Conservation (phyloP, 2,329 filamentous ascomycete genomes). For the Akanthomyces muscarius region DNA sequence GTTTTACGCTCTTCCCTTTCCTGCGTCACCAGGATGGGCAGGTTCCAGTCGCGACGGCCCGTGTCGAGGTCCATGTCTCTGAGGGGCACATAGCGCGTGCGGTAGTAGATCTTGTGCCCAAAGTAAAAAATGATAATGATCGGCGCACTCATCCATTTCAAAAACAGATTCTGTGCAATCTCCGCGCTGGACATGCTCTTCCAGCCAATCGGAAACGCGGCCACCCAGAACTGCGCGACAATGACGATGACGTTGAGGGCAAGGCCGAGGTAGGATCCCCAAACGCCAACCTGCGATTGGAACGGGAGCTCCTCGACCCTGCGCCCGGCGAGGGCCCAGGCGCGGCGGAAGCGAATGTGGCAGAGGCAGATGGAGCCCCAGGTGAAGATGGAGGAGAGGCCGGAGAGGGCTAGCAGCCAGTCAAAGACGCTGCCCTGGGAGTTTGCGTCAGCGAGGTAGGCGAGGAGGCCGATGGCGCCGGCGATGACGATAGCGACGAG, state of each 20-base stretch:
- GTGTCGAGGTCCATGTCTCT: conserved; percentile 84
- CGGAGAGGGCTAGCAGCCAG: conserved; percentile 76
- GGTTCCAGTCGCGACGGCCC: conserved; percentile 78
- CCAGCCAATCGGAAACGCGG: conserved; percentile 69
- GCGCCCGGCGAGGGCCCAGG: conserved; percentile 69
- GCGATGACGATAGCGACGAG: conserved; percentile 68
- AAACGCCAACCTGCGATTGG: conserved; percentile 69
- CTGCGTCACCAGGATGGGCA: conserved; percentile 72
- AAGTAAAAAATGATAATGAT: conserved; percentile 66
- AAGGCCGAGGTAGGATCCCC: conserved; percentile 78
- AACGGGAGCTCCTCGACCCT: conserved; percentile 77
- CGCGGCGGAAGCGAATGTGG: conserved; percentile 84
- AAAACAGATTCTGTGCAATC: conserved; percentile 66
- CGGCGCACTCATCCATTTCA: conserved; percentile 66
- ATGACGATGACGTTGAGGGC: conserved; percentile 72
- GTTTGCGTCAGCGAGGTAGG: conserved; percentile 67
- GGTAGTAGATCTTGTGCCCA: conserved; percentile 70
- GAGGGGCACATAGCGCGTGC: conserved; percentile 62
- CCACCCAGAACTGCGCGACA: conserved; percentile 83
- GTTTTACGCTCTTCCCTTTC: conserved; percentile 68
- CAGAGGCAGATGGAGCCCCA: conserved; percentile 84
- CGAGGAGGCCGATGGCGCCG: conserved; percentile 65
- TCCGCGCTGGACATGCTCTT: conserved; percentile 37
- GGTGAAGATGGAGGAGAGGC: conserved; percentile 70
- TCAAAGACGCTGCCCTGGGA: conserved; percentile 62